Evolutionary conservation across 148 eudicot species (phyloP), one percentile per base, ranked within the genome.

Genomic region (Selenicereus undatus): DNA sequence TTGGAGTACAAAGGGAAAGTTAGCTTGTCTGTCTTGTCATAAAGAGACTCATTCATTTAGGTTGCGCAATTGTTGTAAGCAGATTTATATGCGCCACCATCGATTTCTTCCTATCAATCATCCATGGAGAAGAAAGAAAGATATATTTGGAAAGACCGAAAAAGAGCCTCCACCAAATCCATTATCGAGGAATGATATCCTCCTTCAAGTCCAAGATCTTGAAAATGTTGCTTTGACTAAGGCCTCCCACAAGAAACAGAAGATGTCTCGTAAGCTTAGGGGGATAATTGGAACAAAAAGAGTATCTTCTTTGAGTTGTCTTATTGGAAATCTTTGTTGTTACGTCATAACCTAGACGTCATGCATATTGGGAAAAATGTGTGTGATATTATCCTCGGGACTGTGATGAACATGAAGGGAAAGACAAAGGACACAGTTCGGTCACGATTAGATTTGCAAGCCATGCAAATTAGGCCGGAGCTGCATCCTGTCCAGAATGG

Each of bases 351-450:
- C 43, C 43, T 39, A 39, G 43, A 39, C 43, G 43, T 39, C 43
- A 39, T 39, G 43, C 56, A 51, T 16, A 11, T 51, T 51, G 56
- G 11, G 18, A 51, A 51, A 51, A 35, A 77, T 13, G 36, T 58
- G 17, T 60, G 71, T 62, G 79, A 77, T 77, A 77, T 9, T n/a
- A 0, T 58, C 11, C 71, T 77, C 1, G 71, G 50, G 22, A 77
- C 79, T n/a, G 20, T 77, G 14, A 58, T 77, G 71, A 35, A 21
- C 13, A 69, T 29, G 16, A 60, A 32, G 18, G 71, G 71, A 16
- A 77, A 77, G 79, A 77, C 71, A 2, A 77, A 77, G 21, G 79
- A 77, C 35, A 29, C 10, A 12, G 17, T 29, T 14, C 60, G 35
- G 20, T 17, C 79, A 1, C 27, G 50, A 58, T 64, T 30, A 11